Conservation (phyloP, 2,329 filamentous ascomycete genomes). For the Ophiocordyceps polyrhachis-furcata region DNA sequence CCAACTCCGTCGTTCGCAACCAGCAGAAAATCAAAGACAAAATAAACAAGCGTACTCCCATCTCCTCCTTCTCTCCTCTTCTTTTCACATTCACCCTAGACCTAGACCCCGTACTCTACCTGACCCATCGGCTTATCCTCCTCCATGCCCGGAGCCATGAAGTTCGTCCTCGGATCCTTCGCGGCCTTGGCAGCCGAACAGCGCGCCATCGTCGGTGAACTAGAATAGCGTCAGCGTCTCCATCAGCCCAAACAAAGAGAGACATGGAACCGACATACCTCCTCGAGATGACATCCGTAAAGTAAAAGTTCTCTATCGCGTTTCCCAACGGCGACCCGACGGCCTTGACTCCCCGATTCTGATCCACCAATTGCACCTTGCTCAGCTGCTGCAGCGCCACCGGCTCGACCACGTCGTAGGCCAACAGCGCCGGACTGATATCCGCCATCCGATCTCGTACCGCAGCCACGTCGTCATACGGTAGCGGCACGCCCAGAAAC, state of each 20-base stretch:
- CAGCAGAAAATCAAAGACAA: conserved; percentile 16
- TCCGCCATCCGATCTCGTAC: conserved; percentile 88
- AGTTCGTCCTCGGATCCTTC: conserved; percentile 59
- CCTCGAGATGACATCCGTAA: conserved; percentile 91
- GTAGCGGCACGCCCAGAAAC: conserved; percentile 70
- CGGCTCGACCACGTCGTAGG: conserved; percentile 82
- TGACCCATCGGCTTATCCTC: conserved; percentile 43
- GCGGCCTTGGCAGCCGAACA: conserved; percentile 85
- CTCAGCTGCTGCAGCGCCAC: conserved; percentile 55
- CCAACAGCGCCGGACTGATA: conserved; percentile 74
- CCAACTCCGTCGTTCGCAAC: conserved; percentile 8
- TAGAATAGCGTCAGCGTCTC: conserved; percentile 19
- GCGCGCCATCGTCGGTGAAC: conserved; percentile 95
- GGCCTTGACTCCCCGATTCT: conserved; percentile 75
- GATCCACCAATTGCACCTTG: conserved; percentile 89
- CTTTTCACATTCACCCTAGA: not conserved
- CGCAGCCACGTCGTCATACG: conserved; percentile 81
- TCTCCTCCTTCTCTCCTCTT: not conserved
- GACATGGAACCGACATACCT: conserved; percentile 37
- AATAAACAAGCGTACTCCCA: conserved; percentile 14
- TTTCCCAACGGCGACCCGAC: conserved; percentile 60
- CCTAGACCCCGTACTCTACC: conserved; percentile 35
- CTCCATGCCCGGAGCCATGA: conserved; percentile 55
- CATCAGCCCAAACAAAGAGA: conserved; percentile 2
- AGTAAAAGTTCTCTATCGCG: conserved; percentile 91